Base-by-base conservation (phyloP, 805 yeast genomes). In the Kuraishia hungarica region DNA sequence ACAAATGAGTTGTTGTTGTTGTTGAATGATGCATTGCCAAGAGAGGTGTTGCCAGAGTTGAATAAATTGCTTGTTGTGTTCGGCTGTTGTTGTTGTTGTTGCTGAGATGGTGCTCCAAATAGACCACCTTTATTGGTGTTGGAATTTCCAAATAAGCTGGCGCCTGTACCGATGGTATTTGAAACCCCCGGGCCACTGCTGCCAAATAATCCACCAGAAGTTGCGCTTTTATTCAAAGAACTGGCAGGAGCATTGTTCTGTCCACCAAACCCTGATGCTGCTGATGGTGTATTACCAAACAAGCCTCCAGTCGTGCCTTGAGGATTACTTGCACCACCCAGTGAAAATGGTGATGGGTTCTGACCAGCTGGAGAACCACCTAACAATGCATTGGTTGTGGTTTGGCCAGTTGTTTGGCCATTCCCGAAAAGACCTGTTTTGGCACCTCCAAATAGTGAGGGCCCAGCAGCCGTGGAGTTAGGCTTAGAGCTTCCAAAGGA, bases 361-460 rank as follows among this genome's bases (percentile, higher is more conserved):
- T 35, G 49, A 15, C 48, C 19, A 17, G 28, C 23, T 35, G 43
- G 43, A 15, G 43, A 35, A 15, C 43, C 21, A 13, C 23, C 22
- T 24, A 35, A 19, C 22, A 28, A 21, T 20, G 35, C 39, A 26
- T 52, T 61, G 35, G 54, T 35, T 2, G 62, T 60, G 6, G 61
- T 59, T 52, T 55, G 60, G 11, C 62, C 63, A 4, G 62, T 58
- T n/a, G 65, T 58, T 39, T 57, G 62, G 8, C 66, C 57, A 53
- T 64, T 65, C 1, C 69, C 69, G 59, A 65, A 65, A 13, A 65
- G 53, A 17, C 55, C 51, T 46, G 62, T 51, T 59, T 96, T 94
- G 99, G 97, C 96, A 79, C 89, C 94, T 71, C 84, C 97, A 49
- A 88, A 87, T 67, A 98, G 99, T 52, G 93, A 91, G 53, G 99